Conservation (phyloP, 2,329 filamentous ascomycete species). For the Nothopassalora personata region DNA sequence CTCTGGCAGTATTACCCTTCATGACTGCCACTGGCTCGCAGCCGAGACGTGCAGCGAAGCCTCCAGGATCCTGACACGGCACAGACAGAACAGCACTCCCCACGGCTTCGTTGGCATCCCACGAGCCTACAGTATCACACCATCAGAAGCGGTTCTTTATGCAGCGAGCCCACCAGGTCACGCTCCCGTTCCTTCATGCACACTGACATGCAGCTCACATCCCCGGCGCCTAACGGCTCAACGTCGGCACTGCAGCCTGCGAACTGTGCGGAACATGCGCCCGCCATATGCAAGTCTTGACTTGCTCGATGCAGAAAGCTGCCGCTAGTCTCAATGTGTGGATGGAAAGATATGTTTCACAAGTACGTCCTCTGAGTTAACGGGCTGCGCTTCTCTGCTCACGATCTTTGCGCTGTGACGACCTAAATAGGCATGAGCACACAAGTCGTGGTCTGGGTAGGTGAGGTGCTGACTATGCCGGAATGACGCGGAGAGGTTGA, state of each 20-base stretch:
- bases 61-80: background rate
- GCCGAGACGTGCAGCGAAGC: background rate
- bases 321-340: background rate
- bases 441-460: no score
- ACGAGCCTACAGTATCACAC: background rate
- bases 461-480: no score
- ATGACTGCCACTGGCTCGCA: background rate
- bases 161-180: background rate
- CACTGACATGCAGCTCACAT: background rate
- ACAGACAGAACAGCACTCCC: background rate
- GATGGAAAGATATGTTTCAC: background rate
- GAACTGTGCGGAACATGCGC: background rate
- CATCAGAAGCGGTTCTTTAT: background rate
- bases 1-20: background rate
- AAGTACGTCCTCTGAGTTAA: background rate
- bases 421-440: no score
- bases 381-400: no score
- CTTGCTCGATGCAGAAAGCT: background rate
- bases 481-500: no score
- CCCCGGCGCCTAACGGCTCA: background rate
- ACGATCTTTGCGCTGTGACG: no score
- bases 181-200: background rate
- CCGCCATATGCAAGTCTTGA: background rate
- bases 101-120: background rate
- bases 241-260: background rate